Base-by-base conservation (phyloP, 345 rosid species). In the Cardamine resedifolia region DNA sequence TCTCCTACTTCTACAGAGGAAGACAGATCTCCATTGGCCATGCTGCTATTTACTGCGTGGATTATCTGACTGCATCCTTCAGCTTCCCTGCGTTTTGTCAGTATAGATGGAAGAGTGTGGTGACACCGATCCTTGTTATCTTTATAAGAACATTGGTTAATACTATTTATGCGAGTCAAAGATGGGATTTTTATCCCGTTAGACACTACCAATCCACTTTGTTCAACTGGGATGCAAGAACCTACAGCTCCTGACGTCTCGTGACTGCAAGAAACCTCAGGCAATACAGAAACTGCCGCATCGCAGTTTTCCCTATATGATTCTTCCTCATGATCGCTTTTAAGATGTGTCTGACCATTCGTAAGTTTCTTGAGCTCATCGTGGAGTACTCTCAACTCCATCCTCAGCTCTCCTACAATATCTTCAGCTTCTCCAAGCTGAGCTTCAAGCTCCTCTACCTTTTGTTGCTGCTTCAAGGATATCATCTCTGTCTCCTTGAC, bases 341-440 rank as follows among this genome's bases (percentile, higher is more conserved):
- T 30, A 75, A 21, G 56, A 64, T 76, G 34, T 63, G 53, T 27
- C 64, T 76, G 75, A 24, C 60, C 51, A 58, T 39, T 69, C 3
- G 67, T 64, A 52, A 75, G 71, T 77, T 58, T 86, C 64, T 85
- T 90, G 73, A 87, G 79, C 81, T 86, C 91, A 67, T 81, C 86
- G 38, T 76, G 96, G 21, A 80, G 74, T 76, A 80, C 83, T 71
- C 83, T 83, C 80, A 90, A 81, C 70, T 92, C 97, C 70, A 82
- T 77, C 77, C 92, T 84, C 57, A 93, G 90, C 68, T 90, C 98
- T 81, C 83, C 85, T 31, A 87, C 97, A 45, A 86, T 85, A 78
- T 86, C 93, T 81, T 88, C 89, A 63, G 97, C 93, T 84, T 90
- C 98, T 63, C 89, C 90, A 27, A 93, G 85, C 76, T 82, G 98